These are phyloP conservation scores for Ustilago esculenta DNA, from an alignment of 1,284 basidiomycete species.

Conservation along the genomic window DNA sequence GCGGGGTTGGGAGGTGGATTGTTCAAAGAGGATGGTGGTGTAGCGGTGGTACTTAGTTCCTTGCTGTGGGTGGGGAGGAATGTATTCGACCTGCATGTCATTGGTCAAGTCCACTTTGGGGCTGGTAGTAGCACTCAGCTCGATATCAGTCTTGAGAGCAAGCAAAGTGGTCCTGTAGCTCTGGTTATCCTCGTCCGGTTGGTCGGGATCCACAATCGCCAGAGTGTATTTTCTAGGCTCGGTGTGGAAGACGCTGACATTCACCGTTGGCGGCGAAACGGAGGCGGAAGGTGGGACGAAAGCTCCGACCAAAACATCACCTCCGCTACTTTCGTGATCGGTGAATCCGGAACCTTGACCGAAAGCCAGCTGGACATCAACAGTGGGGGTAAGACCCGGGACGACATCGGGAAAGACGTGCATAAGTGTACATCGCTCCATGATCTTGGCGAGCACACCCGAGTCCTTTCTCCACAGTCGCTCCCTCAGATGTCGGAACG, in stretches of 20 bases:
- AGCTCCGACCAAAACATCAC: conserved; percentile 77
- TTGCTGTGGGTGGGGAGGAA: conserved; percentile 86
- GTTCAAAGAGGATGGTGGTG: conserved; percentile 79
- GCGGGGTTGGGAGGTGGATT: conserved; percentile 69
- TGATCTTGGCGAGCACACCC: conserved; percentile 70
- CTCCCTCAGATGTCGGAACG: conserved; percentile 83
- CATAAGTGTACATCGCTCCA: conserved; percentile 92
- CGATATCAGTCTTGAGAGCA: conserved; percentile 78
- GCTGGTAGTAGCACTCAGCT: conserved; percentile 17
- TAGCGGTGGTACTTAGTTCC: conserved; percentile 89
- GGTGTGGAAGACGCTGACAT: conserved; percentile 79
- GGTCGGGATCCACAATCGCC: conserved; percentile 88
- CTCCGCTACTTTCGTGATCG: conserved; percentile 67
- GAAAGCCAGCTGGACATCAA: conserved; percentile 77
- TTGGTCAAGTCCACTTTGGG: conserved; percentile 71
- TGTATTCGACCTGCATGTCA: conserved; percentile 74
- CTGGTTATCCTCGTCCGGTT: conserved; percentile 76
- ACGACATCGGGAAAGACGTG: conserved; percentile 87
- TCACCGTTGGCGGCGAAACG: conserved; percentile 73
- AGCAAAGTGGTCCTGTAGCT: conserved; percentile 81
- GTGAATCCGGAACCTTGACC: conserved; percentile 66
- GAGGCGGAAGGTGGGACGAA: conserved; percentile 70
- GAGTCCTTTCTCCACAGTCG: conserved; percentile 76
- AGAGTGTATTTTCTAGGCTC: conserved; percentile 87
- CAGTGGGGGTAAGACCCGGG: conserved; percentile 76